A percentile compares a stretch with the other conserved stretches of the same genome.
phyloP scores from a whole-genome alignment of 352 stramenopile species.

The Phytophthora boehmeriae region DNA sequence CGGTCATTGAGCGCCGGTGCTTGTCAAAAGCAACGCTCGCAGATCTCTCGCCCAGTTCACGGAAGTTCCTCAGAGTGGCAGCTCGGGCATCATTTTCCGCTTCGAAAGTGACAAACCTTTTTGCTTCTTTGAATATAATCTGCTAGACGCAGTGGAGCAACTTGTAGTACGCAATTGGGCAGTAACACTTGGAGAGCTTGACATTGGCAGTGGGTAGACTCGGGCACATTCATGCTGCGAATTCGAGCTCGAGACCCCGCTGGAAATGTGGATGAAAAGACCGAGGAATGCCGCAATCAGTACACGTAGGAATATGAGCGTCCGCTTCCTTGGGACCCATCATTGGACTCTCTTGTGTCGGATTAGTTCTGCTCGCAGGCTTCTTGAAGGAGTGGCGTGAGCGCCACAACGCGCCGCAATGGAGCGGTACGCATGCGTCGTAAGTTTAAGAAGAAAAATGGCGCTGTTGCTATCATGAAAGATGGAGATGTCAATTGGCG shows the following conservation, averaged over 20 bases:
- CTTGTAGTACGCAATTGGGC: slow-evolving; percentile 88
- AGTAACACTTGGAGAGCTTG: slow-evolving; percentile 45
- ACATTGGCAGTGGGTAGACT: slow-evolving; percentile 67
- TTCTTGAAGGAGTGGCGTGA: slow-evolving; percentile 93
- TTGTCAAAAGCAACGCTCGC: no score
- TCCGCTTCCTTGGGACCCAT: slow-evolving; percentile 91
- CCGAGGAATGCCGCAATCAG: slow-evolving; percentile 87
- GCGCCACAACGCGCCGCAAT: slow-evolving; percentile 93
- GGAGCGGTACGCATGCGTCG: slow-evolving; percentile 94
- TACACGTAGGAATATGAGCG: slow-evolving; percentile 93
- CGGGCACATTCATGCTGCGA: slow-evolving; percentile 92
- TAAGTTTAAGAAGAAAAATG: slow-evolving; percentile 92
- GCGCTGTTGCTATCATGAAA: slow-evolving; percentile 82
- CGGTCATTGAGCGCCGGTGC: no score
- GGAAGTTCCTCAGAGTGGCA: slow-evolving; percentile 46
- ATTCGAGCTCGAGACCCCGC: slow-evolving; percentile 89
- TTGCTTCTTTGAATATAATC: slow-evolving; percentile 93
- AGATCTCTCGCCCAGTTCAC: slow-evolving; percentile 63
- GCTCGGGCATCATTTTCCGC: slow-evolving; percentile 82
- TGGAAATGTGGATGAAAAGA: slow-evolving; percentile 92
- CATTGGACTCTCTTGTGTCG: slow-evolving; percentile 71
- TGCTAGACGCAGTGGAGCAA: slow-evolving; percentile 85
- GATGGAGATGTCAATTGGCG: slow-evolving; percentile 75
- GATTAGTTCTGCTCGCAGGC: slow-evolving; percentile 76
- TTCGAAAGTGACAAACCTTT: slow-evolving; percentile 91